phyloP scores from a whole-genome alignment of 2,329 filamentous ascomycete genomes.

The Pleomassaria siparia region DNA sequence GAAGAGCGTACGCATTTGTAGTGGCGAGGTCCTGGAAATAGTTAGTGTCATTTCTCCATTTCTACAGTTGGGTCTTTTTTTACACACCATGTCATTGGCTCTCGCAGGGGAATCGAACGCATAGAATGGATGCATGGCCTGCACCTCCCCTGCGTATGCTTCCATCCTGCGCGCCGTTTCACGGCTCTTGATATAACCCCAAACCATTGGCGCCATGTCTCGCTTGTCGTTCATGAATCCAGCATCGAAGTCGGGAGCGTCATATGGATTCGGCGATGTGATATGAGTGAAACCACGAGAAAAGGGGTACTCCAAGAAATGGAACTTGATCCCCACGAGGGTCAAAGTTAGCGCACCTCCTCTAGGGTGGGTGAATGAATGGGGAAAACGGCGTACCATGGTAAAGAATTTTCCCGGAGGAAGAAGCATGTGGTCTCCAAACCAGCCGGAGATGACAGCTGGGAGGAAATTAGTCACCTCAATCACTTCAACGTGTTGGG shows the following conservation, averaged over 20 bases:
- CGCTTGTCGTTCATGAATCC: constrained; percentile 85
- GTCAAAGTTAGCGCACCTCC: too few species aligned
- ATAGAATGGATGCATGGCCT: constrained; percentile 69
- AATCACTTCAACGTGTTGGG: not conserved
- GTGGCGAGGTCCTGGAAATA: not conserved
- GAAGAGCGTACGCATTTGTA: constrained; percentile 44
- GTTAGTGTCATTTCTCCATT: not conserved
- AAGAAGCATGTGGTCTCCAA: constrained; percentile 58
- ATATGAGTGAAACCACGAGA: constrained; percentile 73
- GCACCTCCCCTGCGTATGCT: constrained; percentile 72
- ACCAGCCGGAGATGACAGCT: constrained; percentile 62
- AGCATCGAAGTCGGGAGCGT: constrained; percentile 73
- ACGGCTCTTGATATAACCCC: constrained; percentile 80
- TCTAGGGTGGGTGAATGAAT: too few species aligned
- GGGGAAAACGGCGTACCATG: too few species aligned
- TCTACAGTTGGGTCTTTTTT: not conserved
- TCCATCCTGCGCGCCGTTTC: constrained; percentile 79
- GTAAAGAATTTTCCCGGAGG: constrained; percentile 78
- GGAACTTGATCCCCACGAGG: too few species aligned
- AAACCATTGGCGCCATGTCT: constrained; percentile 79
- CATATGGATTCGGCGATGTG: constrained; percentile 71
- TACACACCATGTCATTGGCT: constrained; percentile 61
- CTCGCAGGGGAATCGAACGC: constrained; percentile 69
- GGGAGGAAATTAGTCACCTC: not conserved
- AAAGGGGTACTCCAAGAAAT: constrained; percentile 78